These are phyloP conservation scores for Xylaria intraflava DNA, from an alignment of 495 filamentous ascomycete genomes.

Conservation along the genomic window DNA sequence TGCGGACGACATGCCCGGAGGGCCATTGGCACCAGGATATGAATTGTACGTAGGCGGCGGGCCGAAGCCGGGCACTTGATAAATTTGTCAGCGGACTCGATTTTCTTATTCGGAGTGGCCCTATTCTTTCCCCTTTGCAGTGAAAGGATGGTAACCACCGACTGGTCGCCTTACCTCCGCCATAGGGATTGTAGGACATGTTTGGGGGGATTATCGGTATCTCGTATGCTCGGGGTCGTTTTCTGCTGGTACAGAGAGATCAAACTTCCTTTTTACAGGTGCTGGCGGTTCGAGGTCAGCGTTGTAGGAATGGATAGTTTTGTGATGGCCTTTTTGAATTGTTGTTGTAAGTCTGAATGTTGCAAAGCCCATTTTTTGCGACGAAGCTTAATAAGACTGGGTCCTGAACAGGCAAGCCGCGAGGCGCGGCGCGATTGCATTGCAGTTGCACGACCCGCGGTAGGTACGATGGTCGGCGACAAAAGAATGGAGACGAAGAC, in stretches of 20 bases:
- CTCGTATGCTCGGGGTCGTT: not conserved
- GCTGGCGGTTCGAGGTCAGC: not conserved
- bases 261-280: not conserved
- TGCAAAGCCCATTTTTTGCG: constrained; percentile 11
- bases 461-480: no score
- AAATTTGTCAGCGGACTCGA: constrained; percentile 1
- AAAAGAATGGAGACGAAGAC: no score
- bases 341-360: constrained; percentile 4
- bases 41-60: constrained; percentile 64
- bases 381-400: not conserved
- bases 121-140: not conserved
- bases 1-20: constrained; percentile 65
- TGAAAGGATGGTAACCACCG: not conserved
- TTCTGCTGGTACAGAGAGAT: not conserved
- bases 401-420: not conserved
- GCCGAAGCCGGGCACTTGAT: constrained; percentile 54
- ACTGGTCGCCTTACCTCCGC: constrained; percentile 46
- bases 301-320: not conserved
- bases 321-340: not conserved
- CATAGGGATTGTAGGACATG: constrained; percentile 75
- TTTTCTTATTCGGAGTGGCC: constrained; percentile 6
- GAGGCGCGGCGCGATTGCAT: not conserved
- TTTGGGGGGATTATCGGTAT: constrained; percentile 8
- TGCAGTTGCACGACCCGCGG: no score
- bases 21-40: constrained; percentile 57